Percentiles rank a stretch among this genome's conserved stretches.
These are phyloP conservation scores for Morella rubra DNA, from an alignment of 306 rosid species.

Conservation along the genomic window DNA sequence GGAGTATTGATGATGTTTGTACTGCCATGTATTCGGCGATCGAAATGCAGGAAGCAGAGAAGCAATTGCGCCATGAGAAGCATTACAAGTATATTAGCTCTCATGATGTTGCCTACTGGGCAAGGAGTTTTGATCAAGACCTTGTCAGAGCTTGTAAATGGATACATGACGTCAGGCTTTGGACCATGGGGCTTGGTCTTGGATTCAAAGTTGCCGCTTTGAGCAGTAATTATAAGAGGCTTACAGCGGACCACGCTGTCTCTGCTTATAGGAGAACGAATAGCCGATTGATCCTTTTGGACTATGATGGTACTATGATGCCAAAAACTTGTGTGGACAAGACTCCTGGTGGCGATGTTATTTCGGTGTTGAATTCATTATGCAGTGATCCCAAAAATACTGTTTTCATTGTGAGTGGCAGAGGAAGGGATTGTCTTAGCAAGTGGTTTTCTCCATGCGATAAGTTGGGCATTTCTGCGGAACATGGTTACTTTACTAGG, in stretches of 20 bases:
- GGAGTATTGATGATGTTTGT: conserved; percentile 66
- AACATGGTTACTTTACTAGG: conserved; percentile 81
- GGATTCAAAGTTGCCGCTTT: conserved; percentile 64
- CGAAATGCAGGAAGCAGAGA: conserved; percentile 49
- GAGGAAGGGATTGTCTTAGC: conserved; percentile 57
- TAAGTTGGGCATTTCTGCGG: conserved; percentile 69
- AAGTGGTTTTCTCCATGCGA: conserved; percentile 64
- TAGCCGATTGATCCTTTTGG: conserved; percentile 64
- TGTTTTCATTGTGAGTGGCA: conserved; percentile 78
- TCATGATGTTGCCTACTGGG: conserved; percentile 77
- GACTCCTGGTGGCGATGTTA: conserved; percentile 51
- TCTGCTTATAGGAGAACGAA: conserved; percentile 40
- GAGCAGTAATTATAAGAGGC: conserved; percentile 60
- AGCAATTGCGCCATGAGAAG: conserved; percentile 62
- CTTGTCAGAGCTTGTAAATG: conserved; percentile 63
- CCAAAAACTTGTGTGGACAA: conserved; percentile 45
- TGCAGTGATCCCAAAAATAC: conserved; percentile 61
- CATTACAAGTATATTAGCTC: conserved; percentile 73
- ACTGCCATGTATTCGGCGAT: conserved; percentile 58
- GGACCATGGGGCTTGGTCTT: conserved; percentile 59
- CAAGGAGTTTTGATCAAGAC: conserved; percentile 68
- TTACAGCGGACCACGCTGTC: conserved; percentile 38
- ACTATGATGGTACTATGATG: conserved; percentile 77
- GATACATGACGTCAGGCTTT: conserved; percentile 51
- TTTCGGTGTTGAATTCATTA: conserved; percentile 50